phyloP scores from a whole-genome alignment of 805 yeast species.

The Deakozyma indianensis region DNA sequence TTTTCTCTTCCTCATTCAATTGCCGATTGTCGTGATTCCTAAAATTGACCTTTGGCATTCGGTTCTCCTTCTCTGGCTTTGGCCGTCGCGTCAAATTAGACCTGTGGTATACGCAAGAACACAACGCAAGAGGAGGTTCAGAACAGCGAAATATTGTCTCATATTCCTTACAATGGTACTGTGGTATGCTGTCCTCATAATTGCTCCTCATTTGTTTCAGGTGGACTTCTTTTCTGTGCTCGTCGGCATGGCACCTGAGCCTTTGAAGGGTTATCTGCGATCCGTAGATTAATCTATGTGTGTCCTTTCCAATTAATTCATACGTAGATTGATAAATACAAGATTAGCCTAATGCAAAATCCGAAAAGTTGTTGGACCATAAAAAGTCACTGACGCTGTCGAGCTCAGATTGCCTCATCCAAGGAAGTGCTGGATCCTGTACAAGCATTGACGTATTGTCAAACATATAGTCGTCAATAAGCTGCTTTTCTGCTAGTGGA shows the following conservation, averaged over 20 bases:
- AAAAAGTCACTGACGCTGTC: neutral
- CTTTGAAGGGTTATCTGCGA: neutral
- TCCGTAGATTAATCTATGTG: neutral
- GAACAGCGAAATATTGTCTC: conserved; percentile 5
- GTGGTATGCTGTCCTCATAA: neutral
- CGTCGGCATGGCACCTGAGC: neutral
- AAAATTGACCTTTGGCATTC: conserved; percentile 84
- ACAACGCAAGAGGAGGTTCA: conserved; percentile 33
- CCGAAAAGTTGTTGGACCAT: neutral
- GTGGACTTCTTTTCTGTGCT: neutral
- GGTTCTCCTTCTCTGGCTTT: conserved; percentile 87
- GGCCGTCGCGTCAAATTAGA: conserved; percentile 73
- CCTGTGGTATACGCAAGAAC: conserved; percentile 77
- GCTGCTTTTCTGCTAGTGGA: neutral
- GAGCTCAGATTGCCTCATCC: neutral
- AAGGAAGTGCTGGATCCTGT: neutral
- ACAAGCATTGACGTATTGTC: neutral
- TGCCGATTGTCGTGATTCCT: conserved; percentile 70
- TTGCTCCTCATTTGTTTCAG: neutral
- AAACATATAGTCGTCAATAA: neutral
- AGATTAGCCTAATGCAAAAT: neutral
- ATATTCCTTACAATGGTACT: conserved; percentile 4
- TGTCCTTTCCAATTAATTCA: neutral
- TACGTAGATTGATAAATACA: too few species aligned
- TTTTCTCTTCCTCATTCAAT: conserved; percentile 59